These are phyloP conservation scores for Strobilomyces dryophilus DNA, from an alignment of 768 basidiomycete genomes.

Conservation along the genomic window DNA sequence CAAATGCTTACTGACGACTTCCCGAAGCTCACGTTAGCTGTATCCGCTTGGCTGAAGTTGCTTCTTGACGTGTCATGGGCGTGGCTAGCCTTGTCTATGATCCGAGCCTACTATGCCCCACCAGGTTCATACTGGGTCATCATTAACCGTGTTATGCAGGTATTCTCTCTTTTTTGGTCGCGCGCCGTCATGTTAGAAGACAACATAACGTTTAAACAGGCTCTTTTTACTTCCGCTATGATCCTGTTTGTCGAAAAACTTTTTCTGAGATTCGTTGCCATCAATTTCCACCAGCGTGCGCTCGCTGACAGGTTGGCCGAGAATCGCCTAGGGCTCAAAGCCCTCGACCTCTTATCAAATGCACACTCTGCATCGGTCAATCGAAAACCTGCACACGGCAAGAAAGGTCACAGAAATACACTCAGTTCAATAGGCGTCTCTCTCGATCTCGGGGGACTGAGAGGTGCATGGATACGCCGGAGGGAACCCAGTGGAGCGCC, in stretches of 20 bases:
- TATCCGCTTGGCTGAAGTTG: constrained; percentile 69
- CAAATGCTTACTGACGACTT: not conserved
- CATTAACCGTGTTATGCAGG: constrained; percentile 71
- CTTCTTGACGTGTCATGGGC: constrained; percentile 62
- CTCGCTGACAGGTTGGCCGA: constrained; percentile 69
- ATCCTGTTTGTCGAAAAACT: constrained; percentile 52
- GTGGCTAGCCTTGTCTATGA: constrained; percentile 69
- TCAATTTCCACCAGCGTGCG: constrained; percentile 75
- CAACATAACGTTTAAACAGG: constrained; percentile 26
- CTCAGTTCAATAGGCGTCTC: constrained; percentile 36
- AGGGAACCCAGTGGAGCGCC: constrained; percentile 12
- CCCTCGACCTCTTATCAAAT: constrained; percentile 68
- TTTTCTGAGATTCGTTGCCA: constrained; percentile 71
- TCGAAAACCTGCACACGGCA: constrained; percentile 39
- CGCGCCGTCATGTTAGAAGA: not conserved
- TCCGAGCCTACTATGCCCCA: constrained; percentile 54
- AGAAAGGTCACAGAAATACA: constrained; percentile 44
- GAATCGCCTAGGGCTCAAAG: constrained; percentile 65
- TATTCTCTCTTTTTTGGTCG: constrained; percentile 21
- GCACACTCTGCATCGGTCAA: constrained; percentile 41
- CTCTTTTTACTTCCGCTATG: constrained; percentile 40
- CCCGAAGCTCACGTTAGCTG: constrained; percentile 58
- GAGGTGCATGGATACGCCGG: constrained; percentile 10
- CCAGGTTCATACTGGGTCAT: constrained; percentile 63
- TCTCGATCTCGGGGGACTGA: constrained; percentile 29